Conservation (phyloP, 1,284 basidiomycete species). For the Phenoliferia sp. region DNA sequence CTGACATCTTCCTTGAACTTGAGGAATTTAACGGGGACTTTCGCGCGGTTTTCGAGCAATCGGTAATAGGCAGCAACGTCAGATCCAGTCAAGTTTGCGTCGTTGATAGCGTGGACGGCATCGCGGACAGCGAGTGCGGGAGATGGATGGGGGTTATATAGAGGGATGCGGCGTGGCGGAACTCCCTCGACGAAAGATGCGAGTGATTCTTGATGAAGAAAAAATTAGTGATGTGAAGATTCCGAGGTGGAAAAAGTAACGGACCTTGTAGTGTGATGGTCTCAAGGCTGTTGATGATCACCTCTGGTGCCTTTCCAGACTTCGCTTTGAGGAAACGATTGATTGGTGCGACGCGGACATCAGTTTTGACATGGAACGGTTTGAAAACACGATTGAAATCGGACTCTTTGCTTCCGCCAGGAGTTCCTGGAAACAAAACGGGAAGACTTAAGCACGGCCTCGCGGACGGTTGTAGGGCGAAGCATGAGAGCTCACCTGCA, state of each 20-base stretch:
- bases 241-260: background rate
- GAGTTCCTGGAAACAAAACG: background rate
- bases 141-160: conserved; percentile 10
- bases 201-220: conserved; percentile 18
- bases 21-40: conserved; percentile 65
- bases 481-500: background rate
- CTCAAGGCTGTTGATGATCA: conserved; percentile 38
- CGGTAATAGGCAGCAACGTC: conserved; percentile 55
- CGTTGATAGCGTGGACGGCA: conserved; percentile 57
- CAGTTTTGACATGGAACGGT: conserved; percentile 69
- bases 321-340: conserved; percentile 62
- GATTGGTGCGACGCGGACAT: conserved; percentile 59
- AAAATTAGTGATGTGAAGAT: background rate
- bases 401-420: conserved; percentile 37
- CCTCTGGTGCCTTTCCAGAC: conserved; percentile 49
- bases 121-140: conserved; percentile 48
- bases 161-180: conserved; percentile 4
- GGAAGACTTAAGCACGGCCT: background rate
- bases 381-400: conserved; percentile 71
- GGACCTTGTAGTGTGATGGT: conserved; percentile 21
- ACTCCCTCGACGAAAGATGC: conserved; percentile 2
- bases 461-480: background rate
- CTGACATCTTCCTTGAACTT: conserved; percentile 69
- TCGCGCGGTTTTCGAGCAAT: conserved; percentile 54
- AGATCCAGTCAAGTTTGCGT: conserved; percentile 65